phyloP scores from a whole-genome alignment of 2,329 filamentous ascomycete genomes.

The Alternaria gansuensis region DNA sequence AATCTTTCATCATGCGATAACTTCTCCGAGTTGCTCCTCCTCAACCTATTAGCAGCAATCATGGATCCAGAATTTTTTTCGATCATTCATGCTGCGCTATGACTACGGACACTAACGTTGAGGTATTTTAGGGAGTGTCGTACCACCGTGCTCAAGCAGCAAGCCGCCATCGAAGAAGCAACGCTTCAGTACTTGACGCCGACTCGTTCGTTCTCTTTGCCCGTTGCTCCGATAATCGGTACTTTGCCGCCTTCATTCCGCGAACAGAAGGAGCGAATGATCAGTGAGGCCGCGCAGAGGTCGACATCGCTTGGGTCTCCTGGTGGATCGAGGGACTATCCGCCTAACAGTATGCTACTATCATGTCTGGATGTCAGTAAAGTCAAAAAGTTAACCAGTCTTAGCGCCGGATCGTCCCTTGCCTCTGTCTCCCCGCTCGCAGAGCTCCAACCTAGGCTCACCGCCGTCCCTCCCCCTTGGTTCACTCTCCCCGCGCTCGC shows the following conservation, averaged over 20 bases:
- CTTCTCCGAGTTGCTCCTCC: not conserved
- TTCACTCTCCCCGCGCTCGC: conserved; percentile 1
- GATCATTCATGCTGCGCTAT: not conserved
- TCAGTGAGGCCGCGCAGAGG: conserved; percentile 1
- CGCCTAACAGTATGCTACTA: conserved; percentile 23
- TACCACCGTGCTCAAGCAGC: not conserved
- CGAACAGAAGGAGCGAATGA: conserved; percentile 2
- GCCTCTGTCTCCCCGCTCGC: conserved; percentile 33
- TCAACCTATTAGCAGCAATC: not conserved
- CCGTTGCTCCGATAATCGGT: conserved; percentile 4
- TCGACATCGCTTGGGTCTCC: conserved; percentile 3
- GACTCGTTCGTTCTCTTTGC: not conserved
- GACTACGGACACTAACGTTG: conserved; percentile 5
- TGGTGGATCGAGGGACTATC: conserved; percentile 11
- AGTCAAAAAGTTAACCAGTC: conserved; percentile 6
- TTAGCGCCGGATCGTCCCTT: conserved; percentile 42
- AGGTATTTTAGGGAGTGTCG: conserved; percentile 2
- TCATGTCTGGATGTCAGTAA: not conserved
- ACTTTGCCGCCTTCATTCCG: conserved; percentile 4
- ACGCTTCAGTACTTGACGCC: not conserved
- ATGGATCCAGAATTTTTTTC: not conserved
- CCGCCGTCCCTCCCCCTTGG: conserved; percentile 6
- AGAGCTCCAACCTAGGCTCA: conserved; percentile 16
- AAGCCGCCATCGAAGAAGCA: not conserved
- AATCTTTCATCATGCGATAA: not conserved